Conservation (phyloP, 345 rosid species). For the Citrus sp. region DNA sequence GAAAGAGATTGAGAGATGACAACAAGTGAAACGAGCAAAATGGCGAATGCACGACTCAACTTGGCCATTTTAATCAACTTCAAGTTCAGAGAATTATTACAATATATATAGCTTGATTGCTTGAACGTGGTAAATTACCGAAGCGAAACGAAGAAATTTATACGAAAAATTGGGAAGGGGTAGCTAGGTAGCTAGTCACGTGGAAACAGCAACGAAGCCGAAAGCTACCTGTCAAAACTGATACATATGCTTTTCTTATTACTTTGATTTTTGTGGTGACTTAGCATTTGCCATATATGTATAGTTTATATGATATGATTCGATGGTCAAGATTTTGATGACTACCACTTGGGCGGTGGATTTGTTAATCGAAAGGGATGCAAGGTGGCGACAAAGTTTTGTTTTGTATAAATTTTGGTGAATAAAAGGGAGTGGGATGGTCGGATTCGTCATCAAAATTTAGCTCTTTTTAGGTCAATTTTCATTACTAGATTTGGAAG, state of each 20-base stretch:
- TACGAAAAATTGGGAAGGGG: neutral
- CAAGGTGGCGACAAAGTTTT: neutral
- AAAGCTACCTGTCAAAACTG: neutral
- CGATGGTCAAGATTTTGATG: neutral
- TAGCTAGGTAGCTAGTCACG: too few relatives aligned
- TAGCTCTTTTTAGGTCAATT: neutral
- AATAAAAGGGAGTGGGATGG: neutral
- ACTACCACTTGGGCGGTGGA: neutral
- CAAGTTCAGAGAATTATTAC: neutral
- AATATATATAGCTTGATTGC: neutral
- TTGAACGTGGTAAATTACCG: neutral
- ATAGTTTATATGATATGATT: too few relatives aligned
- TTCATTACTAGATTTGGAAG: neutral
- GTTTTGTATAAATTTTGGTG: too few relatives aligned
- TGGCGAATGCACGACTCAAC: neutral
- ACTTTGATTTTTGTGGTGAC: neutral
- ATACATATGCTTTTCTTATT: neutral
- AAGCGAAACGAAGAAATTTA: neutral
- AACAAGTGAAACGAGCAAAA: constrained; percentile 14
- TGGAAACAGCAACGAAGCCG: neutral
- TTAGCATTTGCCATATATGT: too few relatives aligned
- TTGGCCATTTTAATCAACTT: constrained; percentile 4
- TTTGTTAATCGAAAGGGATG: neutral
- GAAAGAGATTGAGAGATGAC: constrained; percentile 13
- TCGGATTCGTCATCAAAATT: neutral